A percentile compares a stretch with the other conserved stretches of the same genome.
Conservation (phyloP, 768 basidiomycete species). For the Termitomyces sp. region DNA sequence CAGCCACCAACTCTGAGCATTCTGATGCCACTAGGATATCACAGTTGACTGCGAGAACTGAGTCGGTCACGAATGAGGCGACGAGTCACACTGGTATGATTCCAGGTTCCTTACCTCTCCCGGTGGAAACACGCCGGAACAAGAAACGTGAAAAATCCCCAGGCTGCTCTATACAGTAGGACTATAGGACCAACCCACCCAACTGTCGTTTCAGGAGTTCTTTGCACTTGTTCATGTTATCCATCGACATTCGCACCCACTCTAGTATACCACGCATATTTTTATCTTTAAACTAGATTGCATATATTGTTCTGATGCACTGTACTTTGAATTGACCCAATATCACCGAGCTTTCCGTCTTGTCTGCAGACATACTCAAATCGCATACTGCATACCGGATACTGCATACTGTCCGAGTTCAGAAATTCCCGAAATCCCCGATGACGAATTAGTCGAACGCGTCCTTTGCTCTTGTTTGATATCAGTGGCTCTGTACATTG, state of each 20-base stretch:
- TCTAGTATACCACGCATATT: neutral
- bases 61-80: slow-evolving; percentile 25
- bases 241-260: neutral
- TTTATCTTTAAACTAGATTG: neutral
- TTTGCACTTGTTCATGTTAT: neutral
- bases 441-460: neutral
- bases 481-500: neutral
- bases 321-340: no score
- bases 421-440: no score
- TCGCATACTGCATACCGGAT: no score
- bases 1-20: slow-evolving; percentile 8
- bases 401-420: neutral
- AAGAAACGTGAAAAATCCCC: slow-evolving; percentile 34
- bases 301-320: no score
- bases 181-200: neutral
- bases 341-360: no score
- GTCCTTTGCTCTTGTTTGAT: neutral
- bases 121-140: slow-evolving; percentile 23
- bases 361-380: no score
- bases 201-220: no score
- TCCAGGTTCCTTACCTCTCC: slow-evolving; percentile 32
- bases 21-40: slow-evolving; percentile 25
- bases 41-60: slow-evolving; percentile 24
- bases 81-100: slow-evolving; percentile 18
- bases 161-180: slow-evolving; percentile 41